Evolutionary conservation across 805 yeast genomes (phyloP).

Genomic region (Candida ipomoeae): DNA sequence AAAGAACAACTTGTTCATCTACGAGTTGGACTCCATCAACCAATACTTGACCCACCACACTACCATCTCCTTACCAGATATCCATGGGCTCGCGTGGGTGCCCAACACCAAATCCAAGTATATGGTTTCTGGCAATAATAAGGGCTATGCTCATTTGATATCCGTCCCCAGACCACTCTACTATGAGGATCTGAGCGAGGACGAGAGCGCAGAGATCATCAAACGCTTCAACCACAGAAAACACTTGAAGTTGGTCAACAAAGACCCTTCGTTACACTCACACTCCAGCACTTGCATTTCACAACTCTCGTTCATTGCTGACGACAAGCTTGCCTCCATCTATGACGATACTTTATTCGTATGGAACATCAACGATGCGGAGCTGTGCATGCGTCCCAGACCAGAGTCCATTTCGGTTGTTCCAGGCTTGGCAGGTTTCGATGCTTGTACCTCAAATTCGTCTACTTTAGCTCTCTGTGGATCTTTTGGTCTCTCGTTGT

Average conservation of each 20-base stretch:
- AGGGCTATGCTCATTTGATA: slow-evolving; percentile 71
- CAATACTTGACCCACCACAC: slow-evolving; percentile 51
- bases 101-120: slow-evolving; percentile 33
- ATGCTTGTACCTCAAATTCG: slow-evolving; percentile 17
- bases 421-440: slow-evolving; percentile 49
- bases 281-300: slow-evolving; percentile 25
- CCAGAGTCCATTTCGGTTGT: slow-evolving; percentile 55
- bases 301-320: slow-evolving; percentile 24
- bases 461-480: slow-evolving; percentile 59
- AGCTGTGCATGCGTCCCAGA: slow-evolving; percentile 29
- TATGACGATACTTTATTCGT: slow-evolving; percentile 68
- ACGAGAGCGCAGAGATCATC: slow-evolving; percentile 62
- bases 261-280: slow-evolving; percentile 18
- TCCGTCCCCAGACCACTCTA: slow-evolving; percentile 47
- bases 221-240: slow-evolving; percentile 76
- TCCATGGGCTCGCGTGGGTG: slow-evolving; percentile 52
- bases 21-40: slow-evolving; percentile 38
- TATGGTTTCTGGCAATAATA: slow-evolving; percentile 69
- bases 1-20: slow-evolving; percentile 48
- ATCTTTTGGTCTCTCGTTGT: slow-evolving; percentile 66
- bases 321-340: slow-evolving; percentile 51
- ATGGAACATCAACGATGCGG: slow-evolving; percentile 68
- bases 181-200: slow-evolving; percentile 20
- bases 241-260: slow-evolving; percentile 42
- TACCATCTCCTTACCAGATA: slow-evolving; percentile 56